These are phyloP conservation scores for Lipomyces japonicus DNA, from an alignment of 805 yeast genomes.

Conservation along the genomic window DNA sequence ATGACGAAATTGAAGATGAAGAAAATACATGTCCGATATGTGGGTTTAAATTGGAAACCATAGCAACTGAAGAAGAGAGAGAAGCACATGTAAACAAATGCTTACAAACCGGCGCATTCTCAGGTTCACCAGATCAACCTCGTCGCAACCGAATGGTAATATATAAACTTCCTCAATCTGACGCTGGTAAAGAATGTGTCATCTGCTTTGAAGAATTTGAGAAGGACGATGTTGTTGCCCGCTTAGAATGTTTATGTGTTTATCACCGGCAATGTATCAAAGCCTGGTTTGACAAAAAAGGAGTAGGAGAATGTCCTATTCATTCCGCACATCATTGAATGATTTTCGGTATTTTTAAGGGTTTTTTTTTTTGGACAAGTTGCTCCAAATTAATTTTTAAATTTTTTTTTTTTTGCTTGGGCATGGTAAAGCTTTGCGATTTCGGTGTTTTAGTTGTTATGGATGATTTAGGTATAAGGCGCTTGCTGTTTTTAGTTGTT, in stretches of 20 bases:
- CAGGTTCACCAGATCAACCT: slow-evolving; percentile 55
- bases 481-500: too few species aligned
- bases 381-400: not conserved
- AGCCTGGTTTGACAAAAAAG: slow-evolving; percentile 84
- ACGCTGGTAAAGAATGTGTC: slow-evolving; percentile 72
- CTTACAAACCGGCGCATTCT: slow-evolving; percentile 53
- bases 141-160: slow-evolving; percentile 82
- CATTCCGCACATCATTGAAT: slow-evolving; percentile 49
- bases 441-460: too few species aligned
- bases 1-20: slow-evolving; percentile 31
- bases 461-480: too few species aligned
- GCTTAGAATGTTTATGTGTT: slow-evolving; percentile 90
- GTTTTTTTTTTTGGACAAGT: not conserved
- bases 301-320: slow-evolving; percentile 83
- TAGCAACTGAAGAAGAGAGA: slow-evolving; percentile 39
- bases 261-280: slow-evolving; percentile 89
- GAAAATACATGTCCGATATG: slow-evolving; percentile 42
- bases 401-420: not conserved
- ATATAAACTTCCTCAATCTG: slow-evolving; percentile 46
- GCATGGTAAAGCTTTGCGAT: too few species aligned
- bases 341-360: slow-evolving; percentile 6
- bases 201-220: slow-evolving; percentile 86
- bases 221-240: slow-evolving; percentile 84
- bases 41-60: slow-evolving; percentile 32
- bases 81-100: slow-evolving; percentile 73